Conservation (phyloP, 169 alveolate species). For the Fabrea salina region DNA sequence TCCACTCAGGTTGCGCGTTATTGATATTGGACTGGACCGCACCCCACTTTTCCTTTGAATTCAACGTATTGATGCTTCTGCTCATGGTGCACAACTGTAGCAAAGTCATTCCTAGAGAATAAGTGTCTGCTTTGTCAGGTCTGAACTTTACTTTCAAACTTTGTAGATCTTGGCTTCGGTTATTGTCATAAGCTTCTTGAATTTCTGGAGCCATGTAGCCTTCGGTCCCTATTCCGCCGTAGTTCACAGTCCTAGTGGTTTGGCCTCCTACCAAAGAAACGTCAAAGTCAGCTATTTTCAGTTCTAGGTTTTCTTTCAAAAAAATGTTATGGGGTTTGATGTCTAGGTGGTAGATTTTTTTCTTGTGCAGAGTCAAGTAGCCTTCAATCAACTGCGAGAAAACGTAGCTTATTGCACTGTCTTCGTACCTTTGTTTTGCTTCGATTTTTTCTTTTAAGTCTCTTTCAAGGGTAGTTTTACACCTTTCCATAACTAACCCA, state of each 20-base stretch:
- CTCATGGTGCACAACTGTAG: constrained; percentile 26
- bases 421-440: background rate
- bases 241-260: too few relatives aligned
- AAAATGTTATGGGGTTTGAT: background rate
- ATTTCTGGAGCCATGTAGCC: constrained; percentile 28
- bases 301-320: background rate
- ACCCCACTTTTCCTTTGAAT: too few relatives aligned
- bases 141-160: constrained; percentile 52
- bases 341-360: background rate
- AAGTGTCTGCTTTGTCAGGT: constrained; percentile 47
- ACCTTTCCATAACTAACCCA: background rate
- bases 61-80: too few relatives aligned
- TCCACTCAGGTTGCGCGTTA: too few relatives aligned
- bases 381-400: background rate
- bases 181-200: background rate
- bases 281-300: background rate
- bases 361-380: background rate
- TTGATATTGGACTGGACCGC: too few relatives aligned
- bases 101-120: constrained; percentile 46
- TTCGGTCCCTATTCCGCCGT: too few relatives aligned
- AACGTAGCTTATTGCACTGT: background rate
- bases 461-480: background rate
- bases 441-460: background rate
- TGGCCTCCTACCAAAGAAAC: too few relatives aligned
- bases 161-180: background rate